phyloP scores from a whole-genome alignment of 2,329 filamentous ascomycete genomes.

The Botrytis elliptica region DNA sequence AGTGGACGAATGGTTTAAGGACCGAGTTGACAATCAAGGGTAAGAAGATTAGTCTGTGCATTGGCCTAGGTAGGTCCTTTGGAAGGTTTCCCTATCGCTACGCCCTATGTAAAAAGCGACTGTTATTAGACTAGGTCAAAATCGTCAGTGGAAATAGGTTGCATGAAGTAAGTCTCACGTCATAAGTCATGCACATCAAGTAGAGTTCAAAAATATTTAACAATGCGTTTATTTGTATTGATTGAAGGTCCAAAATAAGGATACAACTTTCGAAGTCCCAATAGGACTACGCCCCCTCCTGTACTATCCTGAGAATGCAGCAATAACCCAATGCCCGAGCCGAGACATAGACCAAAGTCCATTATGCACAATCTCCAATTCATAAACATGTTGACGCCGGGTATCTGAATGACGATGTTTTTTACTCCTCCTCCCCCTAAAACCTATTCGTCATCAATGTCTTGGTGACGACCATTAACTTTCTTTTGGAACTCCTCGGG shows the following conservation, averaged over 20 bases:
- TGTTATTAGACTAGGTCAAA: neutral
- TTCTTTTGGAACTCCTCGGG: constrained; percentile 82
- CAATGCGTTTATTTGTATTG: constrained; percentile 1
- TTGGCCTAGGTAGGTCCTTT: neutral
- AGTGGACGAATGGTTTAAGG: neutral
- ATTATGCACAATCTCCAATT: constrained; percentile 17
- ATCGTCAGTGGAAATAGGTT: too few species aligned
- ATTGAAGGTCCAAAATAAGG: constrained; percentile 4
- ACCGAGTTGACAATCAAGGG: neutral
- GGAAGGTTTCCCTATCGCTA: neutral
- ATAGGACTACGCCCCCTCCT: neutral
- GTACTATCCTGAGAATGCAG: constrained; percentile 14
- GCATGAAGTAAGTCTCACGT: neutral
- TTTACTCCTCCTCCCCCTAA: neutral
- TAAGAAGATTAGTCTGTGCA: neutral
- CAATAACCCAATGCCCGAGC: constrained; percentile 1
- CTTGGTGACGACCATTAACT: constrained; percentile 60
- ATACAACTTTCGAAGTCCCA: constrained; percentile 1
- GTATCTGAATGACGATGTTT: constrained; percentile 16
- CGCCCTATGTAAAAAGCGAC: neutral
- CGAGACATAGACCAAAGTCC: neutral
- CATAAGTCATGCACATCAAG: neutral
- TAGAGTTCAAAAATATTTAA: neutral
- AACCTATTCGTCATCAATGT: constrained; percentile 59
- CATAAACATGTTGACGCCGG: constrained; percentile 20